Base-by-base conservation (phyloP, 2,329 filamentous ascomycete genomes). In the Fusarium sp. region DNA sequence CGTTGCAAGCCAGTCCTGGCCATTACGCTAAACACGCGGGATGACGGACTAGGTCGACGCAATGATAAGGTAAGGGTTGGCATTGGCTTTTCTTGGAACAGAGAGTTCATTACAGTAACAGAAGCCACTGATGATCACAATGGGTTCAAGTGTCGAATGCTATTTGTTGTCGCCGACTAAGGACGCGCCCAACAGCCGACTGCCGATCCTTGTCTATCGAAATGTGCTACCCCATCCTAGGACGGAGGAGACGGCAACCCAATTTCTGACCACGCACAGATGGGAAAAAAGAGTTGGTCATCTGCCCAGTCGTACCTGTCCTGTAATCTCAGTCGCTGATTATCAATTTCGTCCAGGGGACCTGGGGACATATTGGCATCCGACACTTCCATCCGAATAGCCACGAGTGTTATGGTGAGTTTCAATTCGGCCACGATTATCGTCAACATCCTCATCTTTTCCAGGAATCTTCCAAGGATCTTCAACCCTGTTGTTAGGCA, bases 381-480 rank as follows among this genome's bases (percentile, higher is more conserved):
- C 51, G 39, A 1, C 51, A 54, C 10, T 54, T 54, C 28, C 51
- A 54, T 34, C 51, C 51, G 8, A 54, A 54, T 7, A 54, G 39
- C 6, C 51, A 54, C 20, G 51, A 54, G 6, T 54, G 51, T 7
- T 54, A 54, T 20, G 51, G 51, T 54, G 0, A 33, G 50, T 17
- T 6, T 33, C 6, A 10, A 22, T 14, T 5, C 6, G 1, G 13
- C 1, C 5, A 40, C 11, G 5, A 5, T 6, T 1, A 3, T 6
- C 7, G 4, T 7, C 5, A n/a, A 13, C 13, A n/a, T 11, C 38
- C 17, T 50, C 13, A 42, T 22, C 2, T 18, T 2, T 0, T 1
- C 5, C 13, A 52, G 49, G 49, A 9, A 22, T 52, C 2, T 52
- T 52, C 1, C 7, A 33, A 7, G 51, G 51, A 3, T 46, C 20